Evolutionary conservation across 352 stramenopile species (phyloP), one percentile per base, ranked within the genome.

Genomic region (Phytopythium montanum): DNA sequence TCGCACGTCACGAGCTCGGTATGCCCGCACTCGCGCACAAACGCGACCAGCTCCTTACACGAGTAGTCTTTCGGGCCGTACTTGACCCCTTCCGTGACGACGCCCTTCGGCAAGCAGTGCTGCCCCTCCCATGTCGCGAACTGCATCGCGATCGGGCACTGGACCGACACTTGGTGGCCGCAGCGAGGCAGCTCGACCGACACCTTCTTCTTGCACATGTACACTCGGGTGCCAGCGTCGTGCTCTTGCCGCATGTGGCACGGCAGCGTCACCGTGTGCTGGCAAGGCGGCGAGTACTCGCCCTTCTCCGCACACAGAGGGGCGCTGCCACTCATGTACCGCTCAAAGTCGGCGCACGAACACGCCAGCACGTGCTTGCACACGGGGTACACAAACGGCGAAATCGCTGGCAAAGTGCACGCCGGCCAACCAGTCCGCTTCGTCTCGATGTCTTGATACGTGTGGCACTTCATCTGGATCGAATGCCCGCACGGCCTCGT

Each of bases 41-140:
- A 92, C 19, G 54, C 85, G 1, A 92, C 78, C 12, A 36, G 61
- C 42, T 76, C 62, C 13, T 69, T 74, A 58, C 88, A 96, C 26
- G 71, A 74, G 48, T 90, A 76, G 50, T 95, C 88, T 54, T 88
- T 80, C 25, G 71, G 50, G 1, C 85, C 88, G 53, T 92, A 96
- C 2, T 31, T 38, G 18, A 69, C 49, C 14, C 83, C 75, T 65
- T 95, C 86, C 48, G 73, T 39, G 19, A 96, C 76, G 21, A 84
- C 29, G 12, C 66, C 68, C 23, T 81, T 64, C 4, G 65, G 80
- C 33, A 72, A 54, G 60, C 19, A 68, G 13, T 46, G 48, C 25
- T 46, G 41, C 1, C 84, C 83, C 23, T 33, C 66, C 88, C 88
- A 95, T 5, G 70, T 26, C 0, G 68, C 64, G 19, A 96, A 63